Evolutionary conservation across 169 alveolate species (phyloP), one percentile per base, ranked within the genome.

Genomic region (Cryptosporidium ryanae): DNA sequence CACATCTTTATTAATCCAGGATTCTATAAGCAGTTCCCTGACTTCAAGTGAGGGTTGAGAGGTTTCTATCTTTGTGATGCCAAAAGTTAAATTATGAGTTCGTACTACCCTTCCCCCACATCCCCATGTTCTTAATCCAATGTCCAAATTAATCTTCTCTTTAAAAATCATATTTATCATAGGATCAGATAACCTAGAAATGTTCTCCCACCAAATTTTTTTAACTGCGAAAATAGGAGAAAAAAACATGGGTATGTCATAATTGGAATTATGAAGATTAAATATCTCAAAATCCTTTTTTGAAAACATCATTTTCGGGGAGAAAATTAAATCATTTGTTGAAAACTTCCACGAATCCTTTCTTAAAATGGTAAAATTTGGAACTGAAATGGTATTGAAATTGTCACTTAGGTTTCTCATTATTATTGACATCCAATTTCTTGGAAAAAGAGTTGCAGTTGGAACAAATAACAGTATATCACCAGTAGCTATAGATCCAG

Each of bases 371-470:
- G 38, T 76, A 18, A 76, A 43, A 6, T 50, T 38, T 21, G 87
- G 71, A 23, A 46, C 49, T 38, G 43, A 17, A 43, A 76, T 55
- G 31, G 87, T 57, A 2, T 76, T 76, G 31, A 23, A 27, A n/a
- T 76, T 34, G 44, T 76, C 87, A 25, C 64, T 76, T 55, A 76
- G 38, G 27, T 44, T 61, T 49, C 87, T 76, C 64, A 76, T 59
- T 23, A 76, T 59, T 10, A 29, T 49, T 25, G 87, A 55, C 87
- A 76, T 76, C 87, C 87, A 76, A 29, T 55, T 76, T 34, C 5
- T 23, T 21, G 87, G 71, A 12, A 76, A 76, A 25, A 61, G 50
- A 1, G 71, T 46, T 76, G 87, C 87, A 10, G 31, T 23, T 32
- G 71, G 64, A 43, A 76, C 64, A 38, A 76, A 76, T 1, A 76